Evolutionary conservation across 2,329 filamentous ascomycete genomes (phyloP), one percentile per base, ranked within the genome.

Genomic region (Neoscytalidium dimidiatum): DNA sequence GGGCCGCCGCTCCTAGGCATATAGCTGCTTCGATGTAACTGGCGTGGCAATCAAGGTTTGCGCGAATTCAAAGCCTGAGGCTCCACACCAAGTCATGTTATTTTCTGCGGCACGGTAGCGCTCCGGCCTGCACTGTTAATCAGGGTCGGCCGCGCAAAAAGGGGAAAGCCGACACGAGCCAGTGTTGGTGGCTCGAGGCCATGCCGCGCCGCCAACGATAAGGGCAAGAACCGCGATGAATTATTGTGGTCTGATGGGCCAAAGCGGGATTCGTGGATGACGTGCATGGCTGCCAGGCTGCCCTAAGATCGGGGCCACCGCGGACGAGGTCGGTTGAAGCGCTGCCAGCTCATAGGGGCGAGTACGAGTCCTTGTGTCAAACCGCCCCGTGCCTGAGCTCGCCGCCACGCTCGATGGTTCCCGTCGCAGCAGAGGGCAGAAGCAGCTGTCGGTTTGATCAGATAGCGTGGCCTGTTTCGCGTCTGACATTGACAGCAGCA

Each of bases 251-350:
- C 56, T 31, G 56, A 60, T 26, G 41, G 29, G 28, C 38, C 23
- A 21, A 13, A n/a, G 41, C 26, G 19, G n/a, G 23, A 23, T 43
- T 43, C 26, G 28, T 6, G 17, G 56, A 60, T 60, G 56, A 60
- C 56, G 56, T 41, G 56, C 56, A 60, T 46, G 56, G 53, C 53
- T 46, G 41, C 56, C 8, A 31, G 56, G 53, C 53, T 46, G 41
- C 56, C 8, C 26, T 60, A 3, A 26, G 56, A 46, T 33, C 38
- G 41, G 56, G 41, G 38, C 17, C 56, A 46, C 38, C 17, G 28
- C 38, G 41, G 56, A 21, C 28, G 19, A 52, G 17, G 43, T 17
- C 19, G n/a, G 43, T 23, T 17, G 23, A 29, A 31, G 41, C 33
- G n/a, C 43, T 43, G 53, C 53, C 26, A 35, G 53, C 23, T 23